Evolutionary conservation across 164 flowering plant genomes (phyloP).

Genomic region (Annona squamosa): DNA sequence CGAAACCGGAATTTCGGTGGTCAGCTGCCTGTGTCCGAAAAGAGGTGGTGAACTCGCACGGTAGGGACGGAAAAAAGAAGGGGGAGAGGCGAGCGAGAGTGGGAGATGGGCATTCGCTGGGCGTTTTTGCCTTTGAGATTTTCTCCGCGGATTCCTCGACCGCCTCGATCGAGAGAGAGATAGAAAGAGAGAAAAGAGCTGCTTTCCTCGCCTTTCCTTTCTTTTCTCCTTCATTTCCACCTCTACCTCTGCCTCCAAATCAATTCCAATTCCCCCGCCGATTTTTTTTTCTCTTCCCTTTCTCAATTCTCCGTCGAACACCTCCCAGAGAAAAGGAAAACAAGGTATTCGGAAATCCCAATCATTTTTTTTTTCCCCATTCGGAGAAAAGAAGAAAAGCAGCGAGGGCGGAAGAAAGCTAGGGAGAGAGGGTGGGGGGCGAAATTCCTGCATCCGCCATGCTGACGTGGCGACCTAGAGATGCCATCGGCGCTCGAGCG

Average conservation of each 20-base stretch:
- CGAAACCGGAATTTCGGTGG: no score
- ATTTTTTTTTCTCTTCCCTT: neutral
- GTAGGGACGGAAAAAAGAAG: neutral
- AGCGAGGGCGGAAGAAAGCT: neutral
- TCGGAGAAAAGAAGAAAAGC: neutral
- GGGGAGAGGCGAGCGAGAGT: neutral
- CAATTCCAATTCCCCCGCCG: neutral
- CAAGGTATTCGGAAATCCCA: no score
- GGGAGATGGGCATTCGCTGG: neutral
- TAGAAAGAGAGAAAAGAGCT: neutral
- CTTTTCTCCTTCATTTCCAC: neutral
- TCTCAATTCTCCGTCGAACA: neutral
- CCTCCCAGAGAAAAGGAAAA: no score
- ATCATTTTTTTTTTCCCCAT: neutral
- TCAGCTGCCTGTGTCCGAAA: neutral
- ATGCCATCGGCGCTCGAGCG: neutral
- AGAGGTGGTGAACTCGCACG: neutral
- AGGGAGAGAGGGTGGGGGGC: neutral
- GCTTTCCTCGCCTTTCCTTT: neutral
- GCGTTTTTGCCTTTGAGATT: conserved; percentile 5
- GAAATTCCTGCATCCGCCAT: neutral
- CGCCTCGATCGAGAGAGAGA: neutral
- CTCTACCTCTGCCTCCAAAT: neutral
- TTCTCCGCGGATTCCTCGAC: conserved; percentile 1
- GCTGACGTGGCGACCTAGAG: neutral